Base-by-base conservation (phyloP, 2,329 filamentous ascomycete species). In the Colletotrichum sansevieriae region DNA sequence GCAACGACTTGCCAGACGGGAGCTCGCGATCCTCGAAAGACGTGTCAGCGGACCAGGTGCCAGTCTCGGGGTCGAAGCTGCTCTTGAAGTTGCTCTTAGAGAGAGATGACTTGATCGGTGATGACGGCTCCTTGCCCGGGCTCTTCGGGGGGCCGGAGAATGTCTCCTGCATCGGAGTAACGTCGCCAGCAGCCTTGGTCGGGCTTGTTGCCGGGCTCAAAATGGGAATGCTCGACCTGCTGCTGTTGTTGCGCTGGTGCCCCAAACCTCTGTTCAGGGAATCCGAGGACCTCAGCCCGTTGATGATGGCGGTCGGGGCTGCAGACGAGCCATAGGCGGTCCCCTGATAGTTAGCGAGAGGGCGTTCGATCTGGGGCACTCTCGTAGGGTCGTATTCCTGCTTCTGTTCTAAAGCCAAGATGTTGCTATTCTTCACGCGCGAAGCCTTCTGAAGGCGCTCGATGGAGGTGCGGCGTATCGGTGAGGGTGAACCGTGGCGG, bases 361-460 rank as follows among this genome's bases (percentile, higher is more conserved):
- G 94, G 71, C 94, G 89, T 81, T 98, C 93, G 70, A 97, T 87
- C 68, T 92, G 85, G 52, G 92, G 91, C 63, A 94, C 82, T 72
- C 89, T 88, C 64, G 91, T 87, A 33, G 95, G 94, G 79, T 98
- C 94, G 84, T 98, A 98, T 83, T 97, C 92, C 78, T 94, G 90
- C 82, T 95, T 95, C 77, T 94, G 92, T 81, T 98, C 95, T 63
- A 95, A 91, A 47, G 94, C 94, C 78, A 97, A 93, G 86, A 98
- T 98, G 82, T 91, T 97, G 87, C 95, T 98, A 83, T 97, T 98
- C 86, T 95, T 97, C 75, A 99, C 96, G 70, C 96, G 92, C 63
- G 95, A 97, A 37, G 94, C 95, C 78, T 91, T 93, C 83, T 98
- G 97, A 68, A 99, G 87, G 76, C 95, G 95, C 86, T 99, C 96